Evolutionary conservation across 768 basidiomycete species (phyloP).

Genomic region (Ramaria sp.): DNA sequence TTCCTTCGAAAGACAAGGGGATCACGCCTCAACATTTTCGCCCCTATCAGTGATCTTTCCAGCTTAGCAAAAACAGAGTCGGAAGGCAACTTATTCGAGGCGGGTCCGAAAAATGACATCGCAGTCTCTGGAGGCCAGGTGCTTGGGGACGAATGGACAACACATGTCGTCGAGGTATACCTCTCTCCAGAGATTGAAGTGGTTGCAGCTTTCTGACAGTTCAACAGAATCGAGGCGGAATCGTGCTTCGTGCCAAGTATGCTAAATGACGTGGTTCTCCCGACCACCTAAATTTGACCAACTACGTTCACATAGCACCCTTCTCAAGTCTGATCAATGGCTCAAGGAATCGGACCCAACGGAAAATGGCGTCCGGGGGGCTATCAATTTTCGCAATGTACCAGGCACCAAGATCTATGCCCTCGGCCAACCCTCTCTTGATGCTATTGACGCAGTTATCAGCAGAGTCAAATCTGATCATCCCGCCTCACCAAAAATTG

Average conservation of each 20-base stretch:
- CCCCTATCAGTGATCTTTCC: constrained; percentile 83
- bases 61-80: constrained; percentile 61
- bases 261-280: constrained; percentile 11
- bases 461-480: constrained; percentile 47
- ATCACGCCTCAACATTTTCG: constrained; percentile 79
- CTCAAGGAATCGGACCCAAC: constrained; percentile 52
- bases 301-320: constrained; percentile 36
- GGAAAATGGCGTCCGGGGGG: constrained; percentile 74
- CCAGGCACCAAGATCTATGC: constrained; percentile 77
- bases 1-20: constrained; percentile 76
- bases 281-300: background rate
- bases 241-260: constrained; percentile 84
- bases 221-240: constrained; percentile 74
- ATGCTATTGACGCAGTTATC: constrained; percentile 78
- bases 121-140: constrained; percentile 75
- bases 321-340: constrained; percentile 94
- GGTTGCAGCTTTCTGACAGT: background rate
- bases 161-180: constrained; percentile 79
- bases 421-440: constrained; percentile 83
- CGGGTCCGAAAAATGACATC: constrained; percentile 64
- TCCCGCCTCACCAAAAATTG: constrained; percentile 48
- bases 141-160: constrained; percentile 90
- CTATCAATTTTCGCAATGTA: constrained; percentile 86
- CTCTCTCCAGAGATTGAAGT: background rate
- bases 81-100: constrained; percentile 41